Conservation (phyloP, 2,329 filamentous ascomycete species). For the Colletotrichum zoysiae region DNA sequence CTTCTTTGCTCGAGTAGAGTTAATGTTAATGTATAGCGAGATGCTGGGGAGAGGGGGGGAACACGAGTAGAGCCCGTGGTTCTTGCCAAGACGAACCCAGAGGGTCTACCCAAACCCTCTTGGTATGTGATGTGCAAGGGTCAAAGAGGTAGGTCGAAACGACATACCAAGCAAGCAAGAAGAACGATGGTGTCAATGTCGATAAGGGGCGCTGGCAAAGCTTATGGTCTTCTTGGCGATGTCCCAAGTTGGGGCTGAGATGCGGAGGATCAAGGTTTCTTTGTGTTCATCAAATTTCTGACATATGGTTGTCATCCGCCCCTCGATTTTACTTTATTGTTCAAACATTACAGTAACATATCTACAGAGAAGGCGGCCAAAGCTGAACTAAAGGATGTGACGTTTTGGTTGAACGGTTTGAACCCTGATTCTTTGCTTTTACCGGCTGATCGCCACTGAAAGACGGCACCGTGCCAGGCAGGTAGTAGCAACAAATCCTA, state of each 20-base stretch:
- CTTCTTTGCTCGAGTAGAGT: not conserved
- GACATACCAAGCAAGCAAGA: not conserved
- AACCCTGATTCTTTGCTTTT: not conserved
- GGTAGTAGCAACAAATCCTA: slow-evolving; percentile 35
- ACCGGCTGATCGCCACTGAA: not conserved
- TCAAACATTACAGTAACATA: slow-evolving; percentile 26
- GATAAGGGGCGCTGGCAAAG: not conserved
- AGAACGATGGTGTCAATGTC: not conserved
- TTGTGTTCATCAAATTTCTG: not conserved
- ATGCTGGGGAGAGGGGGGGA: too few relatives aligned
- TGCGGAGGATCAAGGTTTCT: too few relatives aligned
- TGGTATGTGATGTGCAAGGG: not conserved
- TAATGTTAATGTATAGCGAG: not conserved
- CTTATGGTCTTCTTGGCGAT: not conserved
- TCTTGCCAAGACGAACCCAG: not conserved
- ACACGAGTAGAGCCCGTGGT: not conserved
- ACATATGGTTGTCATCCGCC: not conserved
- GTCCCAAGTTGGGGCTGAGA: not conserved
- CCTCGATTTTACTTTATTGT: slow-evolving; percentile 12
- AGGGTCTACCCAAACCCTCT: not conserved
- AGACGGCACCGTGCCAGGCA: not conserved
- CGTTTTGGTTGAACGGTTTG: not conserved
- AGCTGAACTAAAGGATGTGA: not conserved
- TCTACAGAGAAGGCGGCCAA: slow-evolving; percentile 35
- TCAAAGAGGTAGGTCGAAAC: not conserved